A percentile compares a stretch with the other conserved stretches of the same genome.
Conservation (phyloP, 768 basidiomycete species). For the Paxillus ammoniavirescens region DNA sequence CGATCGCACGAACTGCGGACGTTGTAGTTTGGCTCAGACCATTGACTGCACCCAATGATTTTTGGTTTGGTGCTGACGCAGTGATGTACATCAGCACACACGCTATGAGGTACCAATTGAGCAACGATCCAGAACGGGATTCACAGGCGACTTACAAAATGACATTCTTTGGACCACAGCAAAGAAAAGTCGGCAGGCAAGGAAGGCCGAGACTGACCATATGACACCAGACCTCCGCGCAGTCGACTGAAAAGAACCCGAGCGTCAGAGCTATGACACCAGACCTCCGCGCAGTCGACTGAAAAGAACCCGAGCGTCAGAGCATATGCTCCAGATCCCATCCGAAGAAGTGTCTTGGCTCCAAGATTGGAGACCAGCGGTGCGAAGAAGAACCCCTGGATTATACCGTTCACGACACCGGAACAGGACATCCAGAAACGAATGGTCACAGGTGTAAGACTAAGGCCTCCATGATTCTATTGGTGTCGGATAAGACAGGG, state of each 20-base stretch:
- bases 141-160: constrained; percentile 46
- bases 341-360: constrained; percentile 30
- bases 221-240: not conserved
- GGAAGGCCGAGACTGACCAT: too few relatives aligned
- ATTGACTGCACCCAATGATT: constrained; percentile 60
- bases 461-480: constrained; percentile 38
- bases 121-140: too few relatives aligned
- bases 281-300: not conserved
- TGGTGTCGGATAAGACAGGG: constrained; percentile 41
- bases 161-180: constrained; percentile 51
- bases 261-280: constrained; percentile 11
- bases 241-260: constrained; percentile 24
- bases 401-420: constrained; percentile 36
- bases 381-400: constrained; percentile 41
- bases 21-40: constrained; percentile 49
- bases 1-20: constrained; percentile 45
- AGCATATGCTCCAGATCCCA: constrained; percentile 19
- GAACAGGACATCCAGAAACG: constrained; percentile 35
- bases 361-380: constrained; percentile 35
- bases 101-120: constrained; percentile 34
- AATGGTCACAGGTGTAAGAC: constrained; percentile 36
- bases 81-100: constrained; percentile 68
- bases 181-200: constrained; percentile 14
- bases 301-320: constrained; percentile 17
- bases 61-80: constrained; percentile 52